These are phyloP conservation scores for Vitis hybrid DNA, from an alignment of 177 flowering plant genomes.

Conservation along the genomic window DNA sequence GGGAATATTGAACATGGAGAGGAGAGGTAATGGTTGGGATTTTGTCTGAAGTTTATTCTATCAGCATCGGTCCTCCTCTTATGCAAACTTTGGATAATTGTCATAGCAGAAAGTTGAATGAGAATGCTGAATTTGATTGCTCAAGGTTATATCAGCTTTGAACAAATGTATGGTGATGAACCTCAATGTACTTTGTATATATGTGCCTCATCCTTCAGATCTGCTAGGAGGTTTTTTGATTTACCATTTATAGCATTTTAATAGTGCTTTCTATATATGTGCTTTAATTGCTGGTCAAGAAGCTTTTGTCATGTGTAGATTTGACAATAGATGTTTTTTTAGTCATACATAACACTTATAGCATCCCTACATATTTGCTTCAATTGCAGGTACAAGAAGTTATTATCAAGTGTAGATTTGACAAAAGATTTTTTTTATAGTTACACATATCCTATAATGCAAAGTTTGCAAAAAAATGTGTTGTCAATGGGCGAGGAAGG, in stretches of 20 bases:
- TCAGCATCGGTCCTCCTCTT: too few relatives aligned
- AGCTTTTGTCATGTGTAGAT: slow-evolving; percentile 93
- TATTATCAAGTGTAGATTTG: slow-evolving; percentile 91
- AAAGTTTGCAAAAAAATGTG: slow-evolving; percentile 85
- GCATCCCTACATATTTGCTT: not conserved
- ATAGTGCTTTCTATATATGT: not conserved
- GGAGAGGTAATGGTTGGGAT: too few relatives aligned
- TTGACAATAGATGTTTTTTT: slow-evolving; percentile 92
- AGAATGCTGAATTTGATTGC: too few relatives aligned
- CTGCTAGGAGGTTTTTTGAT: not conserved
- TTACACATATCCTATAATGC: slow-evolving; percentile 96
- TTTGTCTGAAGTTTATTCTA: too few relatives aligned
- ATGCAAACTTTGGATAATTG: too few relatives aligned
- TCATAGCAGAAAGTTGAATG: too few relatives aligned
- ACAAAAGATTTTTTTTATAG: slow-evolving; percentile 96
- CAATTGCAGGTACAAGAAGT: slow-evolving; percentile 89
- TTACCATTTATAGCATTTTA: not conserved
- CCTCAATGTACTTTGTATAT: not conserved
- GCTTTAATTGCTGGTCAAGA: slow-evolving; percentile 71
- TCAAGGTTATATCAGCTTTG: too few relatives aligned
- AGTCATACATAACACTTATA: slow-evolving; percentile 67
- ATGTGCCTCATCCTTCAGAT: not conserved
- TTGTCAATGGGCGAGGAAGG: slow-evolving; percentile 58
- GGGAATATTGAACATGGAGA: too few relatives aligned
- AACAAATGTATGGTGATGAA: too few relatives aligned